Conservation (phyloP, 306 rosid genomes). For the Quercus alba region DNA sequence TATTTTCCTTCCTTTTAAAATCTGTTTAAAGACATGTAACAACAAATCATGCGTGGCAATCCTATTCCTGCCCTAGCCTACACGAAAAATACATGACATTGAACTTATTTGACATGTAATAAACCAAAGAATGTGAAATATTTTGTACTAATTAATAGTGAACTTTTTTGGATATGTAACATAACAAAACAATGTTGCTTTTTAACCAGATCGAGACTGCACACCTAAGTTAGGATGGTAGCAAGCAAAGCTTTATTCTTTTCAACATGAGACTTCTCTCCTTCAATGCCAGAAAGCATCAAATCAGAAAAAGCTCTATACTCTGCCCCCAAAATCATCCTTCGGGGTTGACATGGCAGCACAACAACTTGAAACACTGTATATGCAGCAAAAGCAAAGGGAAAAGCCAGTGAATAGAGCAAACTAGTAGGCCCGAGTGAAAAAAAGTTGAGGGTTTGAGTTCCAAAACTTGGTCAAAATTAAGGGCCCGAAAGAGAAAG, state of each 20-base stretch:
- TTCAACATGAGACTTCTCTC: neutral
- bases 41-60: neutral
- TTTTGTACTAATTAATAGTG: too few relatives aligned
- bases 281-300: neutral
- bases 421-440: constrained; percentile 11
- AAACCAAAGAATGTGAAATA: too few relatives aligned
- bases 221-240: neutral
- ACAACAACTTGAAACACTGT: too few relatives aligned
- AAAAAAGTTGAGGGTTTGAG: neutral
- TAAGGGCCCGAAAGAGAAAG: neutral
- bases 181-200: neutral
- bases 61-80: too few relatives aligned
- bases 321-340: neutral
- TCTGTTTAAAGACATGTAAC: neutral
- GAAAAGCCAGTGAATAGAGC: neutral
- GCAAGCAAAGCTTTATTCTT: neutral
- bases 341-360: neutral
- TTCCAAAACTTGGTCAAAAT: constrained; percentile 13
- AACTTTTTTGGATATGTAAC: neutral
- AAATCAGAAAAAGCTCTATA: neutral
- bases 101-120: too few relatives aligned
- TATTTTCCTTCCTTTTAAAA: too few relatives aligned
- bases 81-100: too few relatives aligned
- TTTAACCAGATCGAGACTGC: neutral
- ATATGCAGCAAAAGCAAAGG: too few relatives aligned